Base-by-base conservation (phyloP, 495 filamentous ascomycete species). In the Penicillium cinerascens region DNA sequence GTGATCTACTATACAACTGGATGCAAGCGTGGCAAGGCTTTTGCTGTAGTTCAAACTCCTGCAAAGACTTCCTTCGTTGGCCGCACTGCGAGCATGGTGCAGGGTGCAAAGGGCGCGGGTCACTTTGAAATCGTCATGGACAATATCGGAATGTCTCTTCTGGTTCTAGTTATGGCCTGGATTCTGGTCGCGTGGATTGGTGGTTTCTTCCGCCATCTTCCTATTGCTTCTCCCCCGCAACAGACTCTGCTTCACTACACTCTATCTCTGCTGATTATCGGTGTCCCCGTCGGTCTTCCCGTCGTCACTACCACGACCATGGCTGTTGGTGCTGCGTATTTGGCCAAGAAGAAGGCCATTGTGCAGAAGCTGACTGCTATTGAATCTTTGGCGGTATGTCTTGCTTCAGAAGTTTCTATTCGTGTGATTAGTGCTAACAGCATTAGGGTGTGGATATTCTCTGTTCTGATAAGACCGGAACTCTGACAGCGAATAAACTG, bases 321-420 rank as follows among this genome's bases (percentile, higher is more conserved):
- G 89, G 91, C 91, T 73, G 91, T 96, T 63, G 91, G 91, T 74
- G 91, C 91, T 64, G 89, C 89, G 42, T 95, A 95, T 70, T 80
- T 96, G 54, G 91, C 91, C 51, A 91, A 89, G 75, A 93, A 95
- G 78, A 90, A 95, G 75, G 91, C 91, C 25, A 96, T 96, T 63
- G 91, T 96, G 62, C 91, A 96, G 77, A 96, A 95, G 78, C 82
- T 96, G 46, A 91, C 88, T 40, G 91, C 91, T 47, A 96, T 96
- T 54, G 91, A 96, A 75, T 96, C 91, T 20, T 76, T 96, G 49
- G 91, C 91, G 62, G 82, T 80, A 72, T 36, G 75, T 70, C 16
- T 0, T 15, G 2, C 23, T 1, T 15, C 13, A 36, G 10, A 27
- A 13, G 16, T 17, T 25, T 22, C 9, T 20, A 17, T 29, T 4